Evolutionary conservation across 1,284 basidiomycete genomes (phyloP), one percentile per base, ranked within the genome.

Genomic region (Malassezia arunalokei): DNA sequence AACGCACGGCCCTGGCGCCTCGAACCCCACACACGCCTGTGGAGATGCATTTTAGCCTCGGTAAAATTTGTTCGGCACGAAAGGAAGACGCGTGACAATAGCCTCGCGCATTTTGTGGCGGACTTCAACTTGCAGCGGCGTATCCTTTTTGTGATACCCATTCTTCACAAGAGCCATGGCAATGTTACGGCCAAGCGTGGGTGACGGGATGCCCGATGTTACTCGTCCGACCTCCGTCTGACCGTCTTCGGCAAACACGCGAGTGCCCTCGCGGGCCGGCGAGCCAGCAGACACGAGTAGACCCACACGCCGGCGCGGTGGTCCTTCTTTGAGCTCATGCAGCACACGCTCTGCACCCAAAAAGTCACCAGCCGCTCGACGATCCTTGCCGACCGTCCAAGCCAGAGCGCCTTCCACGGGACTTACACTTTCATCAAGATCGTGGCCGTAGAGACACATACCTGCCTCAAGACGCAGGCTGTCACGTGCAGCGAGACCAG

Each of bases 371-470:
- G 63, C 56, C 46, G 82, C 81, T 46, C 84, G 78, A 33, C 92
- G 78, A 43, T 87, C 84, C 75, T 95, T 95, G 30, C 88, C 85
- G 44, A 99, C 87, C 27, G 94, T 81, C 92, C 92, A 96, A 0
- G 81, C 80, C 45, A 99, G 76, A 6, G 84, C 90, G 4, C 87
- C 94, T 43, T 74, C 92, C 14, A 96, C 81, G 0, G 89, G 88
- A 1, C 82, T 82, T 5, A 86, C 86, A 39, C 77, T 79, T 74
- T 95, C 89, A 73, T 94, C 84, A 15, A 66, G 94, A 69, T 98
- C 92, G 68, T 90, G 84, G 0, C 92, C 92, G 72, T 96, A 95
- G 40, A 99, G 78, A 74, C 92, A 98, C 83, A 98, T 85, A n/a
- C 92, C 92, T 0, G 92, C 92, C 75, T 98, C 92, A 35, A 98